These are phyloP conservation scores for Phytophthora boehmeriae DNA, from an alignment of 352 stramenopile genomes.

Conservation along the genomic window DNA sequence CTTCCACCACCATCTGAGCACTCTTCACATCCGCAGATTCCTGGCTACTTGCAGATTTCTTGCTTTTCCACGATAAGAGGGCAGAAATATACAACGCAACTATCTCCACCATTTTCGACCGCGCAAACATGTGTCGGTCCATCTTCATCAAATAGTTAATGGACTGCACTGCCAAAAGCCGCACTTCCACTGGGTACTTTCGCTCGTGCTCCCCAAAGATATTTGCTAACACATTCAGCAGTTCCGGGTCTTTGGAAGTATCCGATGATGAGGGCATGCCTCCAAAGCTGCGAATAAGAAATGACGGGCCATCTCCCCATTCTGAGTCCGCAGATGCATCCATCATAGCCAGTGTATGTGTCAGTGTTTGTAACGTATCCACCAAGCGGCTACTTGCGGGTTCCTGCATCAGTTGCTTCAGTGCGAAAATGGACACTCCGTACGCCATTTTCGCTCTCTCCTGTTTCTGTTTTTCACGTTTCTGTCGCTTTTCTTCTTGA, in stretches of 20 bases:
- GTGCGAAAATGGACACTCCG: slow-evolving; percentile 67
- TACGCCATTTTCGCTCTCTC: slow-evolving; percentile 60
- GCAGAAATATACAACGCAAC: slow-evolving; percentile 60
- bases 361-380: slow-evolving; percentile 78
- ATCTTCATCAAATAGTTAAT: slow-evolving; percentile 90
- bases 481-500: slow-evolving; percentile 39
- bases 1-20: slow-evolving; percentile 77
- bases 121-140: slow-evolving; percentile 66
- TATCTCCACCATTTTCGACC: slow-evolving; percentile 49
- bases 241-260: slow-evolving; percentile 61
- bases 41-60: slow-evolving; percentile 4
- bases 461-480: slow-evolving; percentile 43
- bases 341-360: slow-evolving; percentile 86
- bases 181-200: slow-evolving; percentile 50
- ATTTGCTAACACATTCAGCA: slow-evolving; percentile 54
- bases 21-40: slow-evolving; percentile 28
- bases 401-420: slow-evolving; percentile 59
- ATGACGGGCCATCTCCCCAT: slow-evolving; percentile 60
- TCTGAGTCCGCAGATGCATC: slow-evolving; percentile 80
- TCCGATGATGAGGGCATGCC: slow-evolving; percentile 23
- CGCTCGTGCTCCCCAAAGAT: slow-evolving; percentile 53
- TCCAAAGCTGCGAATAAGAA: slow-evolving; percentile 68
- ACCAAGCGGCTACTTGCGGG: slow-evolving; percentile 53
- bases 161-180: slow-evolving; percentile 73
- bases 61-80: slow-evolving; percentile 46